Percentiles rank a stretch among this genome's conserved stretches.
phyloP scores from a whole-genome alignment of 148 eudicot genomes.

The Pharnaceum exiguum region DNA sequence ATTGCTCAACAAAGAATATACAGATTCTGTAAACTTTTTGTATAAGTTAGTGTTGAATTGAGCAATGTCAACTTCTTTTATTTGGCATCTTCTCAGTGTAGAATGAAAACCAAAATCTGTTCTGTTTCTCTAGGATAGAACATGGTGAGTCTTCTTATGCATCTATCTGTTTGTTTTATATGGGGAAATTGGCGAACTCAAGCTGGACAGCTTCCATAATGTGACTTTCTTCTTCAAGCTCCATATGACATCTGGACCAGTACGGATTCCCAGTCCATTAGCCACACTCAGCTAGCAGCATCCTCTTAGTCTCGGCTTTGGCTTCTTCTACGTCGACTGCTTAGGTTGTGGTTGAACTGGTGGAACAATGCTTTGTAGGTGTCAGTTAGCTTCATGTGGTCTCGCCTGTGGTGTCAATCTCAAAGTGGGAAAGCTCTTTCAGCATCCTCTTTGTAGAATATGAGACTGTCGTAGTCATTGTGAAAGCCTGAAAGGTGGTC shows the following conservation, averaged over 20 bases:
- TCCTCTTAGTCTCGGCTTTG: slow-evolving; percentile 17
- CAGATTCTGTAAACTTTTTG: too few species aligned
- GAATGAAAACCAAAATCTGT: not conserved
- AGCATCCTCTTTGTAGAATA: slow-evolving; percentile 18
- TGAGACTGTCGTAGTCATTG: slow-evolving; percentile 14
- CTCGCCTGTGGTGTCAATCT: slow-evolving; percentile 2
- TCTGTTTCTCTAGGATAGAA: not conserved
- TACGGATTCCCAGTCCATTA: slow-evolving; percentile 15
- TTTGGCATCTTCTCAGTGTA: too few species aligned
- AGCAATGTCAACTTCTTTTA: not conserved
- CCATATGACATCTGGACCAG: slow-evolving; percentile 19
- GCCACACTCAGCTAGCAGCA: slow-evolving; percentile 25
- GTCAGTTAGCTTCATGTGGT: slow-evolving; percentile 9
- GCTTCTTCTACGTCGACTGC: slow-evolving; percentile 10
- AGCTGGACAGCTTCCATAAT: slow-evolving; percentile 14
- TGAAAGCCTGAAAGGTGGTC: slow-evolving; percentile 14
- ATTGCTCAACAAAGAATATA: too few species aligned
- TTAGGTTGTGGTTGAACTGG: slow-evolving; percentile 13
- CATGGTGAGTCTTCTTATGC: too few species aligned
- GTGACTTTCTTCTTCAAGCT: slow-evolving; percentile 16
- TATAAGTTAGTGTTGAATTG: not conserved
- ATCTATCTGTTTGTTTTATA: too few species aligned
- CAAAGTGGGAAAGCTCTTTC: slow-evolving; percentile 16
- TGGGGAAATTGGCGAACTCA: slow-evolving; percentile 9
- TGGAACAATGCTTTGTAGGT: slow-evolving; percentile 15